Evolutionary conservation across 352 stramenopile genomes (phyloP).

Genomic region (Phytophthora sp.): DNA sequence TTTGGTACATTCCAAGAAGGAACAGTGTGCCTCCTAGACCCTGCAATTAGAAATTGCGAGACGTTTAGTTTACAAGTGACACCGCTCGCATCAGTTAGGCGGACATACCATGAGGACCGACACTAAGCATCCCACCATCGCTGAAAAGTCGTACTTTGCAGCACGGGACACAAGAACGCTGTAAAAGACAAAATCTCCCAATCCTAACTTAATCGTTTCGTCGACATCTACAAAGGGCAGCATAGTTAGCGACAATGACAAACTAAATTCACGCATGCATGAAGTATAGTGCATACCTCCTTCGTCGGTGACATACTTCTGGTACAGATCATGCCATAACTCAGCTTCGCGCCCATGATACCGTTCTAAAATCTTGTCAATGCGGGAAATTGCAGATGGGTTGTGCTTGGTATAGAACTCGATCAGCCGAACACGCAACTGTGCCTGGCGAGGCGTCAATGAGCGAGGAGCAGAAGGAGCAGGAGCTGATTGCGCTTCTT

Average conservation of each 20-base stretch:
- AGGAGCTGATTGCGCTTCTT: neutral
- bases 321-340: conserved; percentile 78
- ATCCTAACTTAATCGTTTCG: conserved; percentile 93
- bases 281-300: conserved; percentile 34
- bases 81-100: too few relatives aligned
- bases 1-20: conserved; percentile 95
- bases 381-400: conserved; percentile 55
- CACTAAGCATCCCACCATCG: conserved; percentile 94
- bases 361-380: conserved; percentile 77
- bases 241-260: conserved; percentile 5
- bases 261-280: neutral
- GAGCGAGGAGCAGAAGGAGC: neutral
- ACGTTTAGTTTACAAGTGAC: too few relatives aligned
- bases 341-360: conserved; percentile 78
- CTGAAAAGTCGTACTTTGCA: conserved; percentile 95
- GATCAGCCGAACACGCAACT: conserved; percentile 50
- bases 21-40: conserved; percentile 95
- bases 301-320: conserved; percentile 75
- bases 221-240: conserved; percentile 45
- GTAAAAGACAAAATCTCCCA: conserved; percentile 99
- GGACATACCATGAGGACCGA: conserved; percentile 91
- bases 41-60: conserved; percentile 24
- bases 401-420: conserved; percentile 80
- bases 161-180: conserved; percentile 97
- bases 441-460: conserved; percentile 30